These are phyloP conservation scores for Pyrrhoderma lamaoense DNA, from an alignment of 1,284 basidiomycete species.

Conservation along the genomic window DNA sequence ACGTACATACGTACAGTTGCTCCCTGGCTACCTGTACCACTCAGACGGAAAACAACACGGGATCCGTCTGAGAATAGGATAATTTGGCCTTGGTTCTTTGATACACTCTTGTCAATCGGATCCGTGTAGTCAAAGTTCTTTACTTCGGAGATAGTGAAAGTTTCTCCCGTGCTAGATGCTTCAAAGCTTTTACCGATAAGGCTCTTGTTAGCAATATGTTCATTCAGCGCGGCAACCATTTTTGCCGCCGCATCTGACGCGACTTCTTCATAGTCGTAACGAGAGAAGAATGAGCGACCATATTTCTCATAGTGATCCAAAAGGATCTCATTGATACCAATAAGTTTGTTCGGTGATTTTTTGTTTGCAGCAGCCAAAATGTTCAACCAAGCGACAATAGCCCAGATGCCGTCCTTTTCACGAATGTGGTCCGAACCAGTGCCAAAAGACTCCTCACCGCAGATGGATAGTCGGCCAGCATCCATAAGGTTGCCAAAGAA, in stretches of 20 bases:
- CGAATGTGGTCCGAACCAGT: conserved; percentile 99
- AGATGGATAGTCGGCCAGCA: conserved; percentile 93
- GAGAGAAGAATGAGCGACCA: conserved; percentile 96
- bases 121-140: conserved; percentile 96
- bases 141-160: conserved; percentile 74
- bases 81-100: conserved; percentile 94
- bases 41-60: conserved; percentile 91
- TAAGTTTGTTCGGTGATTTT: conserved; percentile 63
- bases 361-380: conserved; percentile 92
- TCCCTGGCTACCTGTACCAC: conserved; percentile 92
- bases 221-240: conserved; percentile 76
- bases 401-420: conserved; percentile 99
- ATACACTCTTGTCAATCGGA: conserved; percentile 91
- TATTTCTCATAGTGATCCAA: conserved; percentile 86
- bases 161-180: conserved; percentile 53
- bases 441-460: conserved; percentile 97
- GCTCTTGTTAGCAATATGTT: conserved; percentile 57
- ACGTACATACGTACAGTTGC: conserved; percentile 92
- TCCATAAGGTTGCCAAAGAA: conserved; percentile 99
- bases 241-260: conserved; percentile 84
- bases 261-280: conserved; percentile 99
- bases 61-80: conserved; percentile 88
- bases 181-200: conserved; percentile 63
- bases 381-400: conserved; percentile 94
- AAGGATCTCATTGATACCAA: conserved; percentile 87